A percentile compares a stretch with the other conserved stretches of the same genome.
phyloP scores from a whole-genome alignment of 1,284 basidiomycete genomes.

The Pseudozyma thailandica region DNA sequence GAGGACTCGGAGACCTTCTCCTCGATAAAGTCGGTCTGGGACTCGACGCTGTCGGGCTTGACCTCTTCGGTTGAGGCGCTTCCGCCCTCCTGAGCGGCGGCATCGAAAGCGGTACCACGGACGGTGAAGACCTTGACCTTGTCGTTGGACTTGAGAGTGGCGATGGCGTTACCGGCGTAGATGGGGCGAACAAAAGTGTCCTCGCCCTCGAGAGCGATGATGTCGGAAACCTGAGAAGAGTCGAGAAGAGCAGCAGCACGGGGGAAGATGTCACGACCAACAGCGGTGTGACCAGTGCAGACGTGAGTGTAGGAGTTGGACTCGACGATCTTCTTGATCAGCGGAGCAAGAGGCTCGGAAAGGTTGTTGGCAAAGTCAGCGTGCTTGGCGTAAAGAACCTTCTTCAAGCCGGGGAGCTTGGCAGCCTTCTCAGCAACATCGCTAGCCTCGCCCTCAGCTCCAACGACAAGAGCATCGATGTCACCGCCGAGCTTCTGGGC shows the following conservation, averaged over 20 bases:
- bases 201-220: slow-evolving; percentile 83
- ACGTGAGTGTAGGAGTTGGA: slow-evolving; percentile 80
- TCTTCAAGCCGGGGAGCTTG: slow-evolving; percentile 73
- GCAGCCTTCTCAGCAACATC: slow-evolving; percentile 79
- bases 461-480: slow-evolving; percentile 87
- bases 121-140: slow-evolving; percentile 94
- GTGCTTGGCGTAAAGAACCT: slow-evolving; percentile 69
- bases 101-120: slow-evolving; percentile 90
- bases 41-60: slow-evolving; percentile 75
- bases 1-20: slow-evolving; percentile 90
- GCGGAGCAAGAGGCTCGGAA: slow-evolving; percentile 71
- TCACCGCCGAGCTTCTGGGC: slow-evolving; percentile 83
- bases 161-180: slow-evolving; percentile 97
- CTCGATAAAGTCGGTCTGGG: slow-evolving; percentile 77
- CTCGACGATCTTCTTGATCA: slow-evolving; percentile 71
- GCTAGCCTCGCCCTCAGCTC: slow-evolving; percentile 78
- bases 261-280: slow-evolving; percentile 81
- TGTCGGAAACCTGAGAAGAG: slow-evolving; percentile 79
- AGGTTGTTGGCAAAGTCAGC: slow-evolving; percentile 70
- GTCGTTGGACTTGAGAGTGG: slow-evolving; percentile 85
- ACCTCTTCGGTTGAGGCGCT: slow-evolving; percentile 75
- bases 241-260: slow-evolving; percentile 87
- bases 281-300: slow-evolving; percentile 80
- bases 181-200: slow-evolving; percentile 91
- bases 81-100: slow-evolving; percentile 72